Base-by-base conservation (phyloP, 2,329 filamentous ascomycete genomes). In the Pseudocercospora macadamiae region DNA sequence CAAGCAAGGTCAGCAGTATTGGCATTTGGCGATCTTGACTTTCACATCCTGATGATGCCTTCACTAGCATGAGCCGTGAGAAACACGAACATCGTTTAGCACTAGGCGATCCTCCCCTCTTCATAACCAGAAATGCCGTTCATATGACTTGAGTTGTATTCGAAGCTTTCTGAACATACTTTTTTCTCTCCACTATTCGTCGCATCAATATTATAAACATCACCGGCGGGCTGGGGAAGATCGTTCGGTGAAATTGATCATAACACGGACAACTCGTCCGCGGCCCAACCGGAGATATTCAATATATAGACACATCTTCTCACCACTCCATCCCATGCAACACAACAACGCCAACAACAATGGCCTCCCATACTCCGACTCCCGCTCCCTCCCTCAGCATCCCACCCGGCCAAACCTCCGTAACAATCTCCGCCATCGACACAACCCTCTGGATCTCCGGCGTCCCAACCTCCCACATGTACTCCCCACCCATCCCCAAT, bases 341-440 rank as follows among this genome's bases (percentile, higher is more conserved):
- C 34, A n/a, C 18, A 4, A 39, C 10, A 2, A 18, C 36, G 10
- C 2, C 7, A 5, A 2, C 36, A 7, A 19, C n/a, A 9, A 39
- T 39, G 36, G n/a, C 36, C 16, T 14, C n/a, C n/a, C n/a, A n/a
- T n/a, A n/a, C 36, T 18, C 36, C 36, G 12, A 39, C 36, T 21
- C 28, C 42, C 14, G 3, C 52, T 7, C 30, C 37, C 30, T n/a
- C 28, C n/a, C 52, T 34, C 18, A 26, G 23, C 5, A 30, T 49
- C 25, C 52, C 42, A 2, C 14, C 52, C 2, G 18, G 28, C 42
- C 4, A n/a, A 5, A 44, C 54, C 21, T 49, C 63, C 12, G 66
- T 71, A 37, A 65, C 61, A 19, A 64, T 71, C 34, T 69, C 68
- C 39, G 62, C 65, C 36, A 66, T 71, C 19, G 68, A 70, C 57